Evolutionary conservation across 257 asterid species (phyloP).

Genomic region (Echites panduratus): DNA sequence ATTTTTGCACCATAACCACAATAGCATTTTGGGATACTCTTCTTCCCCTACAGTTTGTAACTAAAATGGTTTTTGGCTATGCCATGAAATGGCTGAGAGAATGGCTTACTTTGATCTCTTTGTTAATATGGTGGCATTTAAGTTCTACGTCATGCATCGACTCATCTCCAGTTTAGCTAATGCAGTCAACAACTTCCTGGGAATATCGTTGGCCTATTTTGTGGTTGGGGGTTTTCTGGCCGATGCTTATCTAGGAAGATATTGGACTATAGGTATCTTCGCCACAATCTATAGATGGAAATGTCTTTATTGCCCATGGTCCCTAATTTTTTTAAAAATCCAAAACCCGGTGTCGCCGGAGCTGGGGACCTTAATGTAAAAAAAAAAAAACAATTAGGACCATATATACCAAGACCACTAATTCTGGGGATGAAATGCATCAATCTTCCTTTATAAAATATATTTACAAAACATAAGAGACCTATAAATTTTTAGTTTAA

Average conservation of each 20-base stretch:
- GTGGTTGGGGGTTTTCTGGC: constrained; percentile 94
- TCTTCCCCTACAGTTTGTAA: not conserved
- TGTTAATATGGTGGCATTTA: constrained; percentile 93
- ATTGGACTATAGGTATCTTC: constrained; percentile 97
- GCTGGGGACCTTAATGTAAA: too few relatives aligned
- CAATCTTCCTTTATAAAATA: too few relatives aligned
- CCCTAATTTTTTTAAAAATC: too few relatives aligned
- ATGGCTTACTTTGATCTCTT: constrained; percentile 97
- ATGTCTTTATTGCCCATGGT: too few relatives aligned
- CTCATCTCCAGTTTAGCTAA: constrained; percentile 86
- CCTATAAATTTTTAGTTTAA: too few relatives aligned
- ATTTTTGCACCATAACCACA: not conserved
- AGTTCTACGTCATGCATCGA: constrained; percentile 93
- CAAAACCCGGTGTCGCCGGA: too few relatives aligned
- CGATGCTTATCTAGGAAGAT: constrained; percentile 94
- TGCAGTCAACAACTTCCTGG: constrained; percentile 86
- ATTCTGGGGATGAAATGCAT: too few relatives aligned
- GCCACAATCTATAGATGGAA: constrained; percentile 76
- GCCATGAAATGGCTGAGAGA: constrained; percentile 98
- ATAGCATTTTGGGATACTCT: not conserved
- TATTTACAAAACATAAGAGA: too few relatives aligned
- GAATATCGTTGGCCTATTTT: constrained; percentile 91
- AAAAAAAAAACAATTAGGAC: too few relatives aligned
- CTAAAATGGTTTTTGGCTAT: constrained; percentile 21
- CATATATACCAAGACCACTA: too few relatives aligned